Base-by-base conservation (phyloP, 306 rosid genomes). In the Potentilla sterilis region DNA sequence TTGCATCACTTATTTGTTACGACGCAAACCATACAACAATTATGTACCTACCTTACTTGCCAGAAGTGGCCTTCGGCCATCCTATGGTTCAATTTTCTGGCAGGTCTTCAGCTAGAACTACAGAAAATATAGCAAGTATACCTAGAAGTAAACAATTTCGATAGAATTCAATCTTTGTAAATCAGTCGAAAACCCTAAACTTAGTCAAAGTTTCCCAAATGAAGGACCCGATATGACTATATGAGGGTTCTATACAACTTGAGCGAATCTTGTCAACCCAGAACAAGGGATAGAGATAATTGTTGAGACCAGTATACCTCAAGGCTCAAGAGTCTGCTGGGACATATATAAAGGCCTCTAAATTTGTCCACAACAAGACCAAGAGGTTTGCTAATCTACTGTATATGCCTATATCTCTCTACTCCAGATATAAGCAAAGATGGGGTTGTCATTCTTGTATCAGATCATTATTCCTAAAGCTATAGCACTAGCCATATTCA, bases 351-450 rank as follows among this genome's bases (percentile, higher is more conserved):
- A 21, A 11, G 64, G 46, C 41, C 41, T 65, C 65, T 40, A 64
- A 71, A 63, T 7, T 21, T 21, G 74, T 63, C 77, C 72, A 32
- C 44, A 65, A 13, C 47, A 21, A 16, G 68, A 70, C 76, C 38
- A 63, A 54, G 61, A 41, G 41, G 67, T 51, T 54, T 11, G 65
- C 78, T 37, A 18, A 15, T 81, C 70, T 55, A 5, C 13, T 9
- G n/a, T 7, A 3, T 55, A 12, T 37, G 66, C 43, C 51, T 49
- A 75, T 47, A 24, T 28, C 40, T 47, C 14, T 70, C 72, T 57
- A 75, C 62, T 67, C 80, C 75, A 57, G 73, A 43, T 55, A 80
- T 76, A 16, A 79, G 82, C 21, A 75, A 77, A 84, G 19, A 54
- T 70, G 73, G 81, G 86, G 22, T 77, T 75, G 65, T 24, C 21